Conservation (phyloP, 2,329 filamentous ascomycete species). For the Lachnellula arida region DNA sequence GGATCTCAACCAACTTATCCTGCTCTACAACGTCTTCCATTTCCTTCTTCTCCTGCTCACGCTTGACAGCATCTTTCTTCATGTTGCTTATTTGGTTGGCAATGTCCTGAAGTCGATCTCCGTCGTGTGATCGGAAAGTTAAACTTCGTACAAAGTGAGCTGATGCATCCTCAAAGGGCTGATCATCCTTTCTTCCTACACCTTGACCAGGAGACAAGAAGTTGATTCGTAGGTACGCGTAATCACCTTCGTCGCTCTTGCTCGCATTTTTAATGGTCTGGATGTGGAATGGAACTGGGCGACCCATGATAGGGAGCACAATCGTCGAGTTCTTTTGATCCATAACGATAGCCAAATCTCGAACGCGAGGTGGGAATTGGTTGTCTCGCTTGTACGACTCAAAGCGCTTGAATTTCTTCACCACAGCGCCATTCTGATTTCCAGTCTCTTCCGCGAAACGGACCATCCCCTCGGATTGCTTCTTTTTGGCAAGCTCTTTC, state of each 20-base stretch:
- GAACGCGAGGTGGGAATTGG: conserved; percentile 77
- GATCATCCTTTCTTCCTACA: conserved; percentile 94
- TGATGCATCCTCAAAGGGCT: conserved; percentile 92
- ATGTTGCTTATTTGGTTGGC: conserved; percentile 91
- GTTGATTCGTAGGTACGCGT: conserved; percentile 91
- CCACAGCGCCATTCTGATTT: conserved; percentile 81
- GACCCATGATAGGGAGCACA: conserved; percentile 93
- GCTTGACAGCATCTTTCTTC: conserved; percentile 86
- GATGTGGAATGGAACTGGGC: conserved; percentile 96
- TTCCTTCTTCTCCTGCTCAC: conserved; percentile 98
- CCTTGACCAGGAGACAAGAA: conserved; percentile 96
- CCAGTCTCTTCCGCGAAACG: conserved; percentile 82
- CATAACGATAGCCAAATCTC: conserved; percentile 83
- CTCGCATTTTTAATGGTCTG: conserved; percentile 98
- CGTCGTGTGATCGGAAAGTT: conserved; percentile 89
- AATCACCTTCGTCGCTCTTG: conserved; percentile 94
- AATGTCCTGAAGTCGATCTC: conserved; percentile 84
- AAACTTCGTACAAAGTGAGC: conserved; percentile 95
- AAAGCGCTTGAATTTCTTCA: conserved; percentile 98
- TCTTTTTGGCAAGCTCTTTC: conserved; percentile 80
- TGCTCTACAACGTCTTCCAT: conserved; percentile 99
- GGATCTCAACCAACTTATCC: conserved; percentile 91
- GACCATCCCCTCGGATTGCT: conserved; percentile 81
- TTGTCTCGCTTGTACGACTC: conserved; percentile 99
- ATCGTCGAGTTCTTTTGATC: conserved; percentile 88